These are phyloP conservation scores for Xylaria sp. DNA, from an alignment of 495 filamentous ascomycete genomes.

Conservation along the genomic window DNA sequence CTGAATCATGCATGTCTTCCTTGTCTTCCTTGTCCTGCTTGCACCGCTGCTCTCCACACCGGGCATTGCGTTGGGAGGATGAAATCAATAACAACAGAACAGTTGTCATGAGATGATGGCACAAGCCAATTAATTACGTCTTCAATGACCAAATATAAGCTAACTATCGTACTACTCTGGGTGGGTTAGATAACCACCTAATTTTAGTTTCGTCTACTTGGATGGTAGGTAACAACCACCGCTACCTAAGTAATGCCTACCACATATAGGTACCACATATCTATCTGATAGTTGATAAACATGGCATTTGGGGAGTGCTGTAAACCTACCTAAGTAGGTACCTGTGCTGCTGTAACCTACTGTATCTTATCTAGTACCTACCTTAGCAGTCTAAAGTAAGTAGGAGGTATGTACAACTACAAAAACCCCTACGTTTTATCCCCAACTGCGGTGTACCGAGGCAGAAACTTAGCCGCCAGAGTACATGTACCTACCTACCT, in stretches of 20 bases:
- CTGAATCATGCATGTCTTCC: slow-evolving; percentile 20
- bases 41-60: slow-evolving; percentile 14
- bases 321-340: no score
- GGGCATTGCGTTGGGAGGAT: not conserved
- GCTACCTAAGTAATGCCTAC: no score
- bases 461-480: not conserved
- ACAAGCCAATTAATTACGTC: not conserved
- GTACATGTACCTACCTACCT: not conserved
- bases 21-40: slow-evolving; percentile 6
- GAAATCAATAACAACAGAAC: not conserved
- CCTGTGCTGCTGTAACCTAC: no score
- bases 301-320: not conserved
- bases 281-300: not conserved
- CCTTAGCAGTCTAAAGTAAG: no score
- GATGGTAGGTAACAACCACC: no score
- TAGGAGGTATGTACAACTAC: no score
- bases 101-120: no score
- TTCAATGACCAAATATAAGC: not conserved
- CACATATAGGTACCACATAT: no score
- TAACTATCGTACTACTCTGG: no score
- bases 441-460: not conserved
- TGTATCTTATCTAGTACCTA: no score
- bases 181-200: not conserved
- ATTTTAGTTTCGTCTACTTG: no score
- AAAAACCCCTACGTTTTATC: not conserved